Percentiles rank a stretch among this genome's conserved stretches.
These are phyloP conservation scores for Candida sanyaensis DNA, from an alignment of 1,139 yeast genomes.

Conservation along the genomic window DNA sequence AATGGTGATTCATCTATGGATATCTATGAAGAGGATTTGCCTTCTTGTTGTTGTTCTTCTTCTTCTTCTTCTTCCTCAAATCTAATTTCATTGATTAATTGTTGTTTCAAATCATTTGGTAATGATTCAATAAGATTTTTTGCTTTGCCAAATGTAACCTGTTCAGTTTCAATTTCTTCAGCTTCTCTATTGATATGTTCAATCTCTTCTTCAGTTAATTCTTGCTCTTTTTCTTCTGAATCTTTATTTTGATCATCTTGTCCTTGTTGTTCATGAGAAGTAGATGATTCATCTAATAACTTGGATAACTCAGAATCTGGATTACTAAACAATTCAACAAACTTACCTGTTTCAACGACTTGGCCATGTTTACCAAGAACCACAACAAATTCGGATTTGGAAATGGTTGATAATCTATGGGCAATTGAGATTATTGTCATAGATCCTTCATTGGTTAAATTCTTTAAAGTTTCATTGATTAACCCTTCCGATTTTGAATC, in stretches of 20 bases:
- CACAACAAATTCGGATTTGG: constrained; percentile 55
- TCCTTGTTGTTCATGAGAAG: constrained; percentile 22
- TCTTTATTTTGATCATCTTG: constrained; percentile 22
- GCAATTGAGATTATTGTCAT: constrained; percentile 91
- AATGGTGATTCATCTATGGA: neutral
- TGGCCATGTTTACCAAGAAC: constrained; percentile 51
- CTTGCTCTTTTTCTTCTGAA: constrained; percentile 23
- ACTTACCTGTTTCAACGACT: constrained; percentile 45
- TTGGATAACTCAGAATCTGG: constrained; percentile 47
- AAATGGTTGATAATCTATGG: constrained; percentile 81
- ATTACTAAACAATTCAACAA: constrained; percentile 44
- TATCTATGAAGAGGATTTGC: neutral
- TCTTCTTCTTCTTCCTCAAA: constrained; percentile 20
- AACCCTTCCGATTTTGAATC: constrained; percentile 73
- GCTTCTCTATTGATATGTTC: constrained; percentile 29
- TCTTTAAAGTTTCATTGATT: constrained; percentile 60
- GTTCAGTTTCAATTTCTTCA: constrained; percentile 23
- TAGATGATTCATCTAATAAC: constrained; percentile 41
- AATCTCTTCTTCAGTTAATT: constrained; percentile 22
- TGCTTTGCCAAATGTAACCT: constrained; percentile 23
- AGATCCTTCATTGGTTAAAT: constrained; percentile 56
- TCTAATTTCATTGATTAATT: constrained; percentile 32
- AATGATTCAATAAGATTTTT: constrained; percentile 40
- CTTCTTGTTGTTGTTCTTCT: constrained; percentile 17
- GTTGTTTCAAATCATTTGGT: constrained; percentile 34